Conservation (phyloP, 2,329 filamentous ascomycete genomes). For the Microsporum audouinii region DNA sequence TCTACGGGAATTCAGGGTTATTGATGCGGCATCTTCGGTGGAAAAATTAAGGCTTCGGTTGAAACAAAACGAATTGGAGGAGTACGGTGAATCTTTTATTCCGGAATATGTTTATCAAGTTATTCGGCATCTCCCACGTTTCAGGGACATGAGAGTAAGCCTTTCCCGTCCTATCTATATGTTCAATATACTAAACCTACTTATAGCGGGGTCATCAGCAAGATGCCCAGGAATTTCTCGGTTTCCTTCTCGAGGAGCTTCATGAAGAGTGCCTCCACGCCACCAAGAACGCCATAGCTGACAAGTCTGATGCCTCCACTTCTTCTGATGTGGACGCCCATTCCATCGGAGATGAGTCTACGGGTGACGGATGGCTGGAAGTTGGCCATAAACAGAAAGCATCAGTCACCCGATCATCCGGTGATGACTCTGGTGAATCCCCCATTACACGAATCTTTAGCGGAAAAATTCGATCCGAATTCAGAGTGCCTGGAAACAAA, state of each 20-base stretch:
- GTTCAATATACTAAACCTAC: constrained; percentile 16
- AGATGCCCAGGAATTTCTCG: constrained; percentile 93
- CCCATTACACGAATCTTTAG: constrained; percentile 93
- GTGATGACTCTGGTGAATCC: constrained; percentile 58
- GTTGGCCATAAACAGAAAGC: constrained; percentile 86
- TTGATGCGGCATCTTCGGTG: constrained; percentile 63
- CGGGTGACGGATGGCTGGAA: constrained; percentile 70
- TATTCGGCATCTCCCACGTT: constrained; percentile 73
- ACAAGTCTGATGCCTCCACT: constrained; percentile 36
- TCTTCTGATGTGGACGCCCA: constrained; percentile 33
- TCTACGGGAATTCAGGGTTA: constrained; percentile 78
- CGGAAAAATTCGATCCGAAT: constrained; percentile 77
- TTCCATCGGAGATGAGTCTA: constrained; percentile 26
- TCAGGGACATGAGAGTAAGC: constrained; percentile 79
- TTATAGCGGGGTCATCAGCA: constrained; percentile 80
- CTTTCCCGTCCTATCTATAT: background rate
- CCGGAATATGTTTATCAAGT: constrained; percentile 94
- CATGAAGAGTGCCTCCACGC: constrained; percentile 83
- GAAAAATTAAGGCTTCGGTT: constrained; percentile 63
- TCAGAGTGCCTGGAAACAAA: constrained; percentile 75
- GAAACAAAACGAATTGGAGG: constrained; percentile 73
- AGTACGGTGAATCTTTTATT: constrained; percentile 81
- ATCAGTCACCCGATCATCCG: constrained; percentile 75
- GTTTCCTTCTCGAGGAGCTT: constrained; percentile 80
- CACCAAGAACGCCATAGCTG: constrained; percentile 44